Conservation (phyloP, 208 protist species). For the Leishmania amazonensis region DNA sequence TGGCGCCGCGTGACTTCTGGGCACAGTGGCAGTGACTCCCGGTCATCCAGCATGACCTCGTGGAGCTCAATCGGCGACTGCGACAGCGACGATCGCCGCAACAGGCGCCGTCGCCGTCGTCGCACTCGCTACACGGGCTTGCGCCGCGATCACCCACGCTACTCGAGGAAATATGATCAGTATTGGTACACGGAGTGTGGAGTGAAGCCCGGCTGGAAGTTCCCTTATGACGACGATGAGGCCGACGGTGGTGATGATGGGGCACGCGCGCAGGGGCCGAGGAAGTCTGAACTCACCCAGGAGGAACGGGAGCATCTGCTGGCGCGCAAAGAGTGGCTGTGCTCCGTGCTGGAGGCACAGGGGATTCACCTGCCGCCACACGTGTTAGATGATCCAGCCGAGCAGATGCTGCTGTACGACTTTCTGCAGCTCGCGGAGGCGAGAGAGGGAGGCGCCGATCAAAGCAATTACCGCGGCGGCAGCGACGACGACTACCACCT, state of each 20-base stretch:
- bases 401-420: conserved; percentile 52
- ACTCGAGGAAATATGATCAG: background rate
- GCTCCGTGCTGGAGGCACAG: conserved; percentile 38
- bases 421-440: conserved; percentile 46
- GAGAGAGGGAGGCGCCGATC: conserved; percentile 11
- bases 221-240: background rate
- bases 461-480: background rate
- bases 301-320: conserved; percentile 40
- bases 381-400: conserved; percentile 37
- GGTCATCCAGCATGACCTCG: conserved; percentile 33
- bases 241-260: background rate
- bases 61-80: conserved; percentile 42
- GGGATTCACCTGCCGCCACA: conserved; percentile 46
- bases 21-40: conserved; percentile 7
- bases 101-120: conserved; percentile 20
- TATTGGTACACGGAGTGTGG: background rate
- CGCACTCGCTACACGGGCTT: conserved; percentile 21
- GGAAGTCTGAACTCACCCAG: conserved; percentile 17
- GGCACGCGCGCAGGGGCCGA: background rate
- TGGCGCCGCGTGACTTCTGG: conserved; percentile 20
- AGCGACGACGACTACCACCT: conserved; percentile 38
- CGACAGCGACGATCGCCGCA: conserved; percentile 14
- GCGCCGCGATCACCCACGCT: conserved; percentile 14
- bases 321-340: conserved; percentile 45
- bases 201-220: background rate